phyloP scores from a whole-genome alignment of 495 filamentous ascomycete genomes.

The Penicillium simplicissimum region DNA sequence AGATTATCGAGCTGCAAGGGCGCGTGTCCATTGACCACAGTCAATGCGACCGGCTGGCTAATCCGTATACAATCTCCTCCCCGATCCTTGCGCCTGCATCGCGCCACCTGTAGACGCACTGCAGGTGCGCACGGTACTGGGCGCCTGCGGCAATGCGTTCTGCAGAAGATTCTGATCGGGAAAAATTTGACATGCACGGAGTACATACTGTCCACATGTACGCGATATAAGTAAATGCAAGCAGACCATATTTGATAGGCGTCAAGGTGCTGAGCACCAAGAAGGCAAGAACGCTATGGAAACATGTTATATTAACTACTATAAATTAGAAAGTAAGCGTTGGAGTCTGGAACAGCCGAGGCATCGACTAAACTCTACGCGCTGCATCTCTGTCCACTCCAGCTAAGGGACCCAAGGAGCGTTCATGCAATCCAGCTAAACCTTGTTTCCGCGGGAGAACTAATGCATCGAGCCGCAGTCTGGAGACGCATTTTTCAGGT shows the following conservation, averaged over 20 bases:
- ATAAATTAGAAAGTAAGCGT: background rate
- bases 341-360: background rate
- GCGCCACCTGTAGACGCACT: constrained; percentile 13
- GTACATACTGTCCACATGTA: background rate
- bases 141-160: background rate
- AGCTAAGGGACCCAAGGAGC: constrained; percentile 8
- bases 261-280: background rate
- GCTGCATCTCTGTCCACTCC: background rate
- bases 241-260: background rate
- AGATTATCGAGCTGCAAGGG: constrained; percentile 5
- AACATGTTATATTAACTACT: background rate
- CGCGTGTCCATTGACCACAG: background rate
- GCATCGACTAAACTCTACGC: background rate
- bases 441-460: constrained; percentile 26
- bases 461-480: constrained; percentile 40
- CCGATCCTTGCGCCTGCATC: constrained; percentile 3
- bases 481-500: constrained; percentile 28
- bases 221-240: background rate
- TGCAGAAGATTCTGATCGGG: constrained; percentile 1
- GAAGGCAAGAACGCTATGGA: background rate
- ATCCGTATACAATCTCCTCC: constrained; percentile 4
- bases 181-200: background rate
- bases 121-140: constrained; percentile 6
- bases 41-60: background rate
- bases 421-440: constrained; percentile 35